phyloP scores from a whole-genome alignment of 139 green algal genomes.

The Picochlorum costavermella region DNA sequence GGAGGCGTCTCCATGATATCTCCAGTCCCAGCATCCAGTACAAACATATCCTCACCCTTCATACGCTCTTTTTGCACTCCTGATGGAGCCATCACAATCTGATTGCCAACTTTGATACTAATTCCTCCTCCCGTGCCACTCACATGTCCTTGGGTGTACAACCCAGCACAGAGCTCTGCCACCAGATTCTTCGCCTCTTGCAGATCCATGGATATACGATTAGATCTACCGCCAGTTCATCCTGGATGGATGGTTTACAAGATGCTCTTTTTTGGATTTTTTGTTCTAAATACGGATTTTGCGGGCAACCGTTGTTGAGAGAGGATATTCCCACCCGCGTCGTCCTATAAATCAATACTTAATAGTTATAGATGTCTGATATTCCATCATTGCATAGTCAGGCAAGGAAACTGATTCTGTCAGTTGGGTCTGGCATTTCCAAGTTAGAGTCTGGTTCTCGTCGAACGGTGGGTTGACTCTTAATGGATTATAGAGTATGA shows the following conservation, averaged over 20 bases:
- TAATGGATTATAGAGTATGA: not conserved
- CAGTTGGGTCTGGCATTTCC: constrained; percentile 53
- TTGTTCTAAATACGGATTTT: too few species aligned
- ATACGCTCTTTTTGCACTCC: constrained; percentile 91
- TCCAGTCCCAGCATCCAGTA: constrained; percentile 67
- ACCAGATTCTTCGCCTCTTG: constrained; percentile 72
- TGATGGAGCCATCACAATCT: constrained; percentile 81
- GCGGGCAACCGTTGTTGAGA: too few species aligned
- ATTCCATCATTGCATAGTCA: constrained; percentile 50
- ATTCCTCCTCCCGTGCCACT: constrained; percentile 83
- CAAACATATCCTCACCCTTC: constrained; percentile 86
- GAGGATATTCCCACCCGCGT: too few species aligned
- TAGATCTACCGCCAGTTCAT: too few species aligned
- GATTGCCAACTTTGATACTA: constrained; percentile 57
- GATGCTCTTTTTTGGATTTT: too few species aligned
- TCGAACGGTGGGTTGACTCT: not conserved
- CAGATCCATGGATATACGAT: constrained; percentile 1
- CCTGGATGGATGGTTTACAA: too few species aligned
- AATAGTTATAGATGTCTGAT: constrained; percentile 49
- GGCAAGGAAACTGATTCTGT: constrained; percentile 48
- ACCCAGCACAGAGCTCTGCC: constrained; percentile 65
- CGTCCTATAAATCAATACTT: not conserved
- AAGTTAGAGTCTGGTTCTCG: constrained; percentile 36
- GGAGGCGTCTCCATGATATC: constrained; percentile 53
- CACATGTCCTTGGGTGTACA: constrained; percentile 78